Evolutionary conservation across 2,329 filamentous ascomycete species (phyloP).

Genomic region (Fusarium vanettenii): DNA sequence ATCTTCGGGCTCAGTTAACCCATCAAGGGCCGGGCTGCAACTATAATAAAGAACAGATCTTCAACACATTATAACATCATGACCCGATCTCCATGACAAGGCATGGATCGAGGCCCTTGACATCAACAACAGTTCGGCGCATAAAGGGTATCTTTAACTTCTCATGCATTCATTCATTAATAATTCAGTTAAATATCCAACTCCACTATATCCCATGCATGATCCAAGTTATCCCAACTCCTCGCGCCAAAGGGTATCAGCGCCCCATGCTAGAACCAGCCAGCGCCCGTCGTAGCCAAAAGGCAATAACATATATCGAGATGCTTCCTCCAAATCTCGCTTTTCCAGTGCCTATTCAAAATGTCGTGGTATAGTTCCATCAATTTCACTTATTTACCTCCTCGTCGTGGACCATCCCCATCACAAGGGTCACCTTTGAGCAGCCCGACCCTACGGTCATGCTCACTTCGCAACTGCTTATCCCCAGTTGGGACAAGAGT

Average conservation of each 20-base stretch:
- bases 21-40: no score
- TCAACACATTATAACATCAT: no score
- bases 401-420: background rate
- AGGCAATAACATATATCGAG: background rate
- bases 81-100: background rate
- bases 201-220: background rate
- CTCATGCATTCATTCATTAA: background rate
- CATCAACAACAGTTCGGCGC: background rate
- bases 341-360: background rate
- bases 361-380: background rate
- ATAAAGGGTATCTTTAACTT: background rate
- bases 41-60: no score
- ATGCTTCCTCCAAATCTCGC: background rate
- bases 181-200: background rate
- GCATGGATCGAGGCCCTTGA: background rate
- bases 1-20: no score
- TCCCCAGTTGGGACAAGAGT: conserved; percentile 49
- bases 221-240: conserved; percentile 18
- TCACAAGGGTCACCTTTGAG: conserved; percentile 29
- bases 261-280: conserved; percentile 11
- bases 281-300: background rate
- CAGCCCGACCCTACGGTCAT: conserved; percentile 43
- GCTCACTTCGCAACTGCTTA: conserved; percentile 50
- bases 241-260: conserved; percentile 36
- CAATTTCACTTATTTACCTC: conserved; percentile 29